Percentiles rank a stretch among this genome's conserved stretches.
Evolutionary conservation across 805 yeast genomes (phyloP).

Genomic region (Barnettozyma sucrosica): DNA sequence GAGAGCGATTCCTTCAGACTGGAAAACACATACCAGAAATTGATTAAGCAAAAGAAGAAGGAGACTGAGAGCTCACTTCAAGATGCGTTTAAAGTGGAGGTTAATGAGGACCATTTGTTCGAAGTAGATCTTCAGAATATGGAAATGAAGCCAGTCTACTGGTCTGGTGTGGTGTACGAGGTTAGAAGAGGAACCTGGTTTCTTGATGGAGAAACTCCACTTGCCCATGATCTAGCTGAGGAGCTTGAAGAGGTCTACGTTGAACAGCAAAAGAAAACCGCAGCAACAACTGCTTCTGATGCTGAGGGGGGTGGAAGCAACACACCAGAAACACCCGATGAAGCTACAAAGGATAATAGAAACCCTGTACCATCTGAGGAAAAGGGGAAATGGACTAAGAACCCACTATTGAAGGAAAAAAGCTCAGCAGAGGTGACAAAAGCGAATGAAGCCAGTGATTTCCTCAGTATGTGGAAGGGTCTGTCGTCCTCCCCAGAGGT

Average conservation of each 20-base stretch:
- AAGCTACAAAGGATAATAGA: constrained; percentile 1
- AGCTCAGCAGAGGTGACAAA: neutral
- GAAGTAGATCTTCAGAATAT: constrained; percentile 57
- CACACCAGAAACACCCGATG: neutral
- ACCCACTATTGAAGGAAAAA: neutral
- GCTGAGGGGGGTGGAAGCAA: constrained; percentile 3
- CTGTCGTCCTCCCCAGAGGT: constrained; percentile 9
- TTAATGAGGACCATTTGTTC: constrained; percentile 76
- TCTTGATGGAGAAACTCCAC: constrained; percentile 48
- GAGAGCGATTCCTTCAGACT: constrained; percentile 53
- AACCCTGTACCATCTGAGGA: constrained; percentile 15
- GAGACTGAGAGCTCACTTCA: neutral
- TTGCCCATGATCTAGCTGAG: constrained; percentile 42
- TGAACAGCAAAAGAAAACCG: constrained; percentile 4
- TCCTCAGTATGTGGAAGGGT: neutral
- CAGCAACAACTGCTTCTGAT: constrained; percentile 30
- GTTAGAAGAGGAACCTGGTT: constrained; percentile 88
- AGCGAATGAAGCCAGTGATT: constrained; percentile 5
- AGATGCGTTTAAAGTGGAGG: constrained; percentile 27
- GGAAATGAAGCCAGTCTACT: constrained; percentile 63
- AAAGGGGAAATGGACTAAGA: neutral
- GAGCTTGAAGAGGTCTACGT: constrained; percentile 55
- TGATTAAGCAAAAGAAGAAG: neutral
- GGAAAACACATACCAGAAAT: constrained; percentile 35
- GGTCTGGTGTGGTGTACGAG: constrained; percentile 85